Percentiles rank a stretch among this genome's conserved stretches.
phyloP scores from a whole-genome alignment of 2,329 filamentous ascomycete genomes.

The Ophiosphaerella herpotricha region DNA sequence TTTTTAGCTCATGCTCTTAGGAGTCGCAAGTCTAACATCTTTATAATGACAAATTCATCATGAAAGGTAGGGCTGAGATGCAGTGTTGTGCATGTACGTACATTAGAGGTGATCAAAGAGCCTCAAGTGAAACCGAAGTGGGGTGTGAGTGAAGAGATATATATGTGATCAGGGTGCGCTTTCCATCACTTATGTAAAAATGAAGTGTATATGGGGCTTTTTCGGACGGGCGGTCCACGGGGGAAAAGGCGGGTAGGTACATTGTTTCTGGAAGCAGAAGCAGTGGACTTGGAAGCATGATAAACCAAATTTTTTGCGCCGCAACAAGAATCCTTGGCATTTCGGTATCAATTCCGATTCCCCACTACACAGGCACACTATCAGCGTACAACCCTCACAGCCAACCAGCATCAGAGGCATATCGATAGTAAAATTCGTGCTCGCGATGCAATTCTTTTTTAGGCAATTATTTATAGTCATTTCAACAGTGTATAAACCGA shows the following conservation, averaged over 20 bases:
- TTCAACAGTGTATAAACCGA: no score
- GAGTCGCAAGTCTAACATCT: conserved; percentile 50
- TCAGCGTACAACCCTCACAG: no score
- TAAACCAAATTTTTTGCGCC: conserved; percentile 24
- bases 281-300: conserved; percentile 26
- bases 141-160: conserved; percentile 8
- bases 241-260: conserved; percentile 23
- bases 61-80: conserved; percentile 8
- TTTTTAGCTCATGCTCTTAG: conserved; percentile 38
- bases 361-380: no score
- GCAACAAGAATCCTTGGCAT: no score
- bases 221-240: conserved; percentile 18
- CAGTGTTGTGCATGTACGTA: conserved; percentile 10
- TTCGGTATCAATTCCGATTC: no score
- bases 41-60: conserved; percentile 46
- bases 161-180: conserved; percentile 7
- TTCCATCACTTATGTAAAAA: no score
- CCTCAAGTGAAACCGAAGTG: conserved; percentile 11
- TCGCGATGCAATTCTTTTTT: no score
- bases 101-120: conserved; percentile 8
- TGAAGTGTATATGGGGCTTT: neutral
- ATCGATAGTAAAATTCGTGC: no score
- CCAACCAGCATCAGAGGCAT: no score
- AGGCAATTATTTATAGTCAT: no score
- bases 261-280: conserved; percentile 35